A percentile compares a stretch with the other conserved stretches of the same genome.
Evolutionary conservation across 2,329 filamentous ascomycete genomes (phyloP).

Genomic region (Huntiella savannae): DNA sequence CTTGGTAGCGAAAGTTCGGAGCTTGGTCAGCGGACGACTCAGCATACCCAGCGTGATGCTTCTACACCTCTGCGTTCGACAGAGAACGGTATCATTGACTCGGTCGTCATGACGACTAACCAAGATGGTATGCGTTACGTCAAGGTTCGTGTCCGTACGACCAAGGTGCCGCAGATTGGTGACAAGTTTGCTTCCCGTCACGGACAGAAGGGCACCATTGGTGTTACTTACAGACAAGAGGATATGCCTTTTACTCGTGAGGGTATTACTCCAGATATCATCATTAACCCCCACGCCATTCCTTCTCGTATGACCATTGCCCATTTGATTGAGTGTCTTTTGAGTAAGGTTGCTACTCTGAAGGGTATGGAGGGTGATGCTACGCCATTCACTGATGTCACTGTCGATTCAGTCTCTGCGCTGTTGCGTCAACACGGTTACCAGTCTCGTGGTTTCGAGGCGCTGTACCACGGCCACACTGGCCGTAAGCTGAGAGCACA

Average conservation of each 20-base stretch:
- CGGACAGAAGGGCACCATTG: conserved; percentile 97
- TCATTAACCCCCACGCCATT: conserved; percentile 99
- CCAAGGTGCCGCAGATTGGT: conserved; percentile 94
- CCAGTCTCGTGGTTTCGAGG: conserved; percentile 90
- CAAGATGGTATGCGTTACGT: conserved; percentile 87
- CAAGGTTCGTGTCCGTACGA: conserved; percentile 92
- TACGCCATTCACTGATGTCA: conserved; percentile 94
- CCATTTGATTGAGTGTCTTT: conserved; percentile 95
- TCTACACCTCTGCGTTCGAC: conserved; percentile 89
- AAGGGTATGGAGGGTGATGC: conserved; percentile 93
- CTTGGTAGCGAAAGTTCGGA: conserved; percentile 87
- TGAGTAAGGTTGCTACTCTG: conserved; percentile 87
- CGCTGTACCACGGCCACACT: conserved; percentile 98
- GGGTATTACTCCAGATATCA: conserved; percentile 82
- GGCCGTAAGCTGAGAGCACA: conserved; percentile 84
- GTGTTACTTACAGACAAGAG: conserved; percentile 92
- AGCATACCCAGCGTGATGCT: conserved; percentile 85
- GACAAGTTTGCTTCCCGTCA: conserved; percentile 99
- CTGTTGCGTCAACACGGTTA: conserved; percentile 79
- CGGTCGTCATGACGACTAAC: conserved; percentile 85
- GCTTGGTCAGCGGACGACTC: conserved; percentile 73
- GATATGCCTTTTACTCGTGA: conserved; percentile 96
- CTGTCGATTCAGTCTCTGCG: conserved; percentile 78
- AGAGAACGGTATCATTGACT: conserved; percentile 90
- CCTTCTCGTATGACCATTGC: conserved; percentile 99